phyloP scores from a whole-genome alignment of 345 rosid species.

The Citrus glauca region DNA sequence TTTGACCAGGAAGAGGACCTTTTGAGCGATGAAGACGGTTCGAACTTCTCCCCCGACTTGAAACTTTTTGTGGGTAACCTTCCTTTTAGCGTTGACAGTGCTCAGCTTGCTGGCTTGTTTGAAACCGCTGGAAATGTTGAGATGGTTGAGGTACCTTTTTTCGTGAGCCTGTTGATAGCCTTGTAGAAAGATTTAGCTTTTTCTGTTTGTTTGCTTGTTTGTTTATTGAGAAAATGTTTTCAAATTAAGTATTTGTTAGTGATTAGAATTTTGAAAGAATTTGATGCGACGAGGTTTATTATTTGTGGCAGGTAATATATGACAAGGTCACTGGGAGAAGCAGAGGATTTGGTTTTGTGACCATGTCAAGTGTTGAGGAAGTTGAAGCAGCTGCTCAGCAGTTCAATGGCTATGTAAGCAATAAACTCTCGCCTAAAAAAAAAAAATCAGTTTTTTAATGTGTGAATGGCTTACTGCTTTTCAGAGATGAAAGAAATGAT shows the following conservation, averaged over 20 bases:
- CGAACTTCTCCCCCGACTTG: slow-evolving; percentile 64
- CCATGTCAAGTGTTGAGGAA: slow-evolving; percentile 74
- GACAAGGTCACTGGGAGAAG: slow-evolving; percentile 93
- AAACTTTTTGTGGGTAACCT: slow-evolving; percentile 95
- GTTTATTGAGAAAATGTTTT: neutral
- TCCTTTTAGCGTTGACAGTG: slow-evolving; percentile 80
- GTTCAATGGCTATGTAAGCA: slow-evolving; percentile 89
- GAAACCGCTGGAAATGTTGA: slow-evolving; percentile 80
- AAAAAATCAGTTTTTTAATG: too few species aligned
- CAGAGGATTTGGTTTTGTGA: slow-evolving; percentile 97
- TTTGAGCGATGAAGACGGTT: slow-evolving; percentile 36
- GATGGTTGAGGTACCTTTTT: slow-evolving; percentile 80
- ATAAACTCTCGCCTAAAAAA: neutral
- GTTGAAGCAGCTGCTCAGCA: slow-evolving; percentile 75
- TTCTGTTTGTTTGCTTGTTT: neutral
- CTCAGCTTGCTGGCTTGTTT: slow-evolving; percentile 84
- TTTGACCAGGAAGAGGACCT: slow-evolving; percentile 62
- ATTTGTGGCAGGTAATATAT: slow-evolving; percentile 71
- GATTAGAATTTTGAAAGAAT: neutral
- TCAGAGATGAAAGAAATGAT: too few species aligned
- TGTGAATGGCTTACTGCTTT: neutral
- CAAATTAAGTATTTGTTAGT: neutral
- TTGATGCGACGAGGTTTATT: slow-evolving; percentile 10
- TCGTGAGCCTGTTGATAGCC: neutral
- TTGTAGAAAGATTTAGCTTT: neutral